Evolutionary conservation across 2,329 filamentous ascomycete genomes (phyloP).

Genomic region (Cryoendolithus antarcticus): DNA sequence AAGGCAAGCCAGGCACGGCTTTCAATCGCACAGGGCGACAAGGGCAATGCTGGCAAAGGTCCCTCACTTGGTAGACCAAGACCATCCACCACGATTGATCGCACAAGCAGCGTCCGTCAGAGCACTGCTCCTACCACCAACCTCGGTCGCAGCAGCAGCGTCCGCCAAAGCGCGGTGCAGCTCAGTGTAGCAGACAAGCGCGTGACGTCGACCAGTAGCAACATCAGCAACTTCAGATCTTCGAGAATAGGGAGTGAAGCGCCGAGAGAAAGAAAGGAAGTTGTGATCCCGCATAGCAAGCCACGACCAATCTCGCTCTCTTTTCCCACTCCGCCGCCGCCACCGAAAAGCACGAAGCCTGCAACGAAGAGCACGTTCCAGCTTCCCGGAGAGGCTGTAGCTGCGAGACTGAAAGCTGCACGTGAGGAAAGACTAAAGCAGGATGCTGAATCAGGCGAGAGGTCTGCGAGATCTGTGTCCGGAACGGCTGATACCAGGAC

Average conservation of each 20-base stretch:
- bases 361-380: constrained; percentile 39
- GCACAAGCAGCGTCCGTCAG: constrained; percentile 8
- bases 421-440: constrained; percentile 36
- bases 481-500: constrained; percentile 18
- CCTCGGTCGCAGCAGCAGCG: no score
- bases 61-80: constrained; percentile 10
- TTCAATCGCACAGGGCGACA: constrained; percentile 17
- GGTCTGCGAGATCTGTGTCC: constrained; percentile 17
- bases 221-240: background rate
- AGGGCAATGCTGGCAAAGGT: constrained; percentile 11
- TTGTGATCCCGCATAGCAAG: constrained; percentile 27
- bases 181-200: background rate
- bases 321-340: constrained; percentile 35
- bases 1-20: constrained; percentile 21
- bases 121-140: constrained; percentile 1
- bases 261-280: constrained; percentile 14
- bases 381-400: constrained; percentile 41
- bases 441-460: constrained; percentile 19
- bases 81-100: constrained; percentile 9
- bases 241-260: constrained; percentile 1
- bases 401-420: constrained; percentile 40
- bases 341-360: constrained; percentile 37
- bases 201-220: constrained; percentile 10
- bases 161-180: no score
- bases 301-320: constrained; percentile 35